phyloP scores from a whole-genome alignment of 2,329 filamentous ascomycete genomes.

The Zarea fungicola region DNA sequence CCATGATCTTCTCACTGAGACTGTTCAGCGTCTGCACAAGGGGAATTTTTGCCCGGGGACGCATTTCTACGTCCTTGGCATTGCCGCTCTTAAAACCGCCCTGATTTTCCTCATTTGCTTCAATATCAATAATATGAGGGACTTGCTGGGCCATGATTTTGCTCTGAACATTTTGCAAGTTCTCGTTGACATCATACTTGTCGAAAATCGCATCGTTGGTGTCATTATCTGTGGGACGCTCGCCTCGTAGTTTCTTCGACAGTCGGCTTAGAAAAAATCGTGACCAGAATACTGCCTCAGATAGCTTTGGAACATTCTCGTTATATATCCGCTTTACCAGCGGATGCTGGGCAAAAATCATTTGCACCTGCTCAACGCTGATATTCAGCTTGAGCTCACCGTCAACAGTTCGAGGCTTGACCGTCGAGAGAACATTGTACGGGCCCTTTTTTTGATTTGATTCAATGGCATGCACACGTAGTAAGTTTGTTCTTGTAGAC shows the following conservation, averaged over 20 bases:
- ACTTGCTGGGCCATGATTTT: slow-evolving; percentile 60
- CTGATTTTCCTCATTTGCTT: slow-evolving; percentile 92
- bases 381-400: slow-evolving; percentile 76
- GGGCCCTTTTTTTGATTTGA: slow-evolving; percentile 78
- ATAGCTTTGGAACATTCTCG: slow-evolving; percentile 79
- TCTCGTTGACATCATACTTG: slow-evolving; percentile 73
- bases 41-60: slow-evolving; percentile 73
- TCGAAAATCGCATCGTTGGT: slow-evolving; percentile 75
- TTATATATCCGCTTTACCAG: slow-evolving; percentile 87
- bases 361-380: slow-evolving; percentile 83
- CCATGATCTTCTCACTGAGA: slow-evolving; percentile 89
- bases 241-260: slow-evolving; percentile 86
- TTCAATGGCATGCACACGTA: slow-evolving; percentile 88
- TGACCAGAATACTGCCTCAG: slow-evolving; percentile 82
- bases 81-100: slow-evolving; percentile 79
- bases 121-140: slow-evolving; percentile 85
- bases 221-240: slow-evolving; percentile 76
- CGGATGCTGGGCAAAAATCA: slow-evolving; percentile 91
- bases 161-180: slow-evolving; percentile 48
- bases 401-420: slow-evolving; percentile 61
- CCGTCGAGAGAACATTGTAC: slow-evolving; percentile 88
- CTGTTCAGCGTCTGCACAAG: slow-evolving; percentile 87
- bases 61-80: slow-evolving; percentile 84
- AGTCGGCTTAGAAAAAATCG: slow-evolving; percentile 88
- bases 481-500: slow-evolving; percentile 78